A percentile compares a stretch with the other conserved stretches of the same genome.
Conservation (phyloP, 768 basidiomycete species). For the Russula compacta region DNA sequence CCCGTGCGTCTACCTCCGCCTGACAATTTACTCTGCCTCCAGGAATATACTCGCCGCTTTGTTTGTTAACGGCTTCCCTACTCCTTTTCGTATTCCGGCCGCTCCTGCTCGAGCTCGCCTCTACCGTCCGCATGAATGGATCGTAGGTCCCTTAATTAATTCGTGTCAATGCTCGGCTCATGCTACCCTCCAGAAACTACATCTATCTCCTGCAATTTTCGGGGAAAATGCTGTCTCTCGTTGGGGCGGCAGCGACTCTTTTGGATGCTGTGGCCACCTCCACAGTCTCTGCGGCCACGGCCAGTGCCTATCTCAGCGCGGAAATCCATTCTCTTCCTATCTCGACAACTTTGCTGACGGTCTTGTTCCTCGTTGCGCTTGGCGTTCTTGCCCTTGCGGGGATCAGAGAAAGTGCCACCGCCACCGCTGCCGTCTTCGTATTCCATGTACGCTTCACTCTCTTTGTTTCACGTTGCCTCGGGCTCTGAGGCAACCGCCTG, state of each 20-base stretch:
- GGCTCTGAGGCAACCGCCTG: neutral
- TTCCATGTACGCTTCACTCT: constrained; percentile 11
- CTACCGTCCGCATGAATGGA: constrained; percentile 14
- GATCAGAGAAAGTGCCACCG: constrained; percentile 15
- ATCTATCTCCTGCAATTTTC: constrained; percentile 14
- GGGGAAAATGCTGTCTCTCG: constrained; percentile 12
- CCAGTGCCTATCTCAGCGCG: constrained; percentile 17
- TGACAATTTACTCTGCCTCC: no score
- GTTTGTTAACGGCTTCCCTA: constrained; percentile 15
- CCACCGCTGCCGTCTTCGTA: constrained; percentile 14
- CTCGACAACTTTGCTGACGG: constrained; percentile 6
- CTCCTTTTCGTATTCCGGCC: constrained; percentile 19
- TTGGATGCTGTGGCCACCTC: constrained; percentile 18
- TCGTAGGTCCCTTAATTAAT: neutral
- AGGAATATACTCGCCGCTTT: constrained; percentile 20
- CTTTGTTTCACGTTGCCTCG: neutral
- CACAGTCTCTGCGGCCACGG: constrained; percentile 18
- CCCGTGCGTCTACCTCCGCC: neutral
- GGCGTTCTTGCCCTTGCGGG: constrained; percentile 17
- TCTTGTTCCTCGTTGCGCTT: constrained; percentile 14
- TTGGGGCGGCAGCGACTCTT: constrained; percentile 17
- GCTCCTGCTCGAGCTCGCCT: constrained; percentile 10
- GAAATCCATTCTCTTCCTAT: constrained; percentile 15
- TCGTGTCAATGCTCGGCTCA: neutral
- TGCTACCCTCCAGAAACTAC: neutral